Base-by-base conservation (phyloP, 768 basidiomycete species). In the Calocybe cyanea region DNA sequence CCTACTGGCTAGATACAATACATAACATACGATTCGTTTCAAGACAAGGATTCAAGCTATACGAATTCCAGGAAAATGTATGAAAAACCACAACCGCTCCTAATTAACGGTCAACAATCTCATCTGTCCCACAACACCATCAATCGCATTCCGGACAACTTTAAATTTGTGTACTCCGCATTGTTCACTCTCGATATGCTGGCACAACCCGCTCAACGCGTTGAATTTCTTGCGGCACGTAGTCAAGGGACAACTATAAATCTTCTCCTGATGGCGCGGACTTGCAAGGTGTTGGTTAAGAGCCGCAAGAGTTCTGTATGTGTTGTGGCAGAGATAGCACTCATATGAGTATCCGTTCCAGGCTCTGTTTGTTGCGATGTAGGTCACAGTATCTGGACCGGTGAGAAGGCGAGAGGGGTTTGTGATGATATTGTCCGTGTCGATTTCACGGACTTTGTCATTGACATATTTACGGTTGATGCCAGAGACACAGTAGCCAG, bases 251-350 rank as follows among this genome's bases (percentile, higher is more conserved):
- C 85, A 87, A 2, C 71, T 53, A 54, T 81, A 85, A 2, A 73
- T 65, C 57, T 66, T 70, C 1, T 72, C 67, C 51, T 72, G 60
- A 56, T 86, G 85, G 2, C 56, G 64, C 2, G 85, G 80, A 60
- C 85, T 85, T 40, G 70, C 67, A 35, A 87, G 68, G 55, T 87
- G 87, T 50, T 73, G 67, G 54, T 87, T 83, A 40, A 87, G 69
- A 6, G 61, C 64, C 0, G 13, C 9, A 10, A 85, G 70, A 0
- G 64, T 54, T 40, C 53, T 21, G 53, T 72, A 81, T 10, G 40
- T 52, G 17, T 42, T 46, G 57, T 78, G 71, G 58, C 85, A 87
- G 19, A 87, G 60, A 56, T 78, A 77, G 60, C 85, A 87, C 60
- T 87, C 83, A 58, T 70, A 87, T 4, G 51, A 64, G 4, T 0